Base-by-base conservation (phyloP, 2,329 filamentous ascomycete species). In the Trichoderma citrinoviride region DNA sequence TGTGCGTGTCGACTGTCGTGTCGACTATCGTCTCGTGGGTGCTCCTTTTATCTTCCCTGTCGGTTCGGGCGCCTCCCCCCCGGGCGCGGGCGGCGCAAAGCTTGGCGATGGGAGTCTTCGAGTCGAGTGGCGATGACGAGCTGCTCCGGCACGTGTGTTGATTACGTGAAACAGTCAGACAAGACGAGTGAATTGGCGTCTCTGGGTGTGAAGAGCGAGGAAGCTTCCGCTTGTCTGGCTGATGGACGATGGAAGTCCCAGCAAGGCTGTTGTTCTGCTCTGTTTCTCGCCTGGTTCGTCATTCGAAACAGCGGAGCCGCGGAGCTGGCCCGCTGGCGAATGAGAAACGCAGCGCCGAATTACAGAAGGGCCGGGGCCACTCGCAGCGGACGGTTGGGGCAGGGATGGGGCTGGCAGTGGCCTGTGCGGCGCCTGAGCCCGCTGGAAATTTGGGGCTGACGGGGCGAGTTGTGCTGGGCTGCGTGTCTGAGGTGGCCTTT, bases 271-370 rank as follows among this genome's bases (percentile, higher is more conserved):
- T 37, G 33, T 14, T 37, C 14, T 10, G 33, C 10, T 14, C 61
- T 56, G 61, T 27, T 64, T 49, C 46, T 47, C 33, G 44, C n/a
- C 21, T 56, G 41, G 55, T 47, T 60, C 52, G 53, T 57, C 53
- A 64, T 40, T n/a, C 46, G 19, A 55, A 14, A 25, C 23, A 50
- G 19, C 49, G 58, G 58, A 61, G 58, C 21, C 41, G 63, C 50
- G 47, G 63, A 65, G 63, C 63, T 61, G 56, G 63, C 19, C 49
- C 19, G 56, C 49, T 50, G 27, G 49, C 63, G 63, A 65, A 65
- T 65, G n/a, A 43, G 63, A 41, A 49, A 23, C 29, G 37, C 29
- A 12, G 33, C 33, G 33, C 33, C 5, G 33, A 37, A 37, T 37
- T 37, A 37, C 33, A 37, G 33, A 37, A 37, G 33, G 33, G 33